Evolutionary conservation across 768 basidiomycete species (phyloP).

Genomic region (Suillus cothurnatus): DNA sequence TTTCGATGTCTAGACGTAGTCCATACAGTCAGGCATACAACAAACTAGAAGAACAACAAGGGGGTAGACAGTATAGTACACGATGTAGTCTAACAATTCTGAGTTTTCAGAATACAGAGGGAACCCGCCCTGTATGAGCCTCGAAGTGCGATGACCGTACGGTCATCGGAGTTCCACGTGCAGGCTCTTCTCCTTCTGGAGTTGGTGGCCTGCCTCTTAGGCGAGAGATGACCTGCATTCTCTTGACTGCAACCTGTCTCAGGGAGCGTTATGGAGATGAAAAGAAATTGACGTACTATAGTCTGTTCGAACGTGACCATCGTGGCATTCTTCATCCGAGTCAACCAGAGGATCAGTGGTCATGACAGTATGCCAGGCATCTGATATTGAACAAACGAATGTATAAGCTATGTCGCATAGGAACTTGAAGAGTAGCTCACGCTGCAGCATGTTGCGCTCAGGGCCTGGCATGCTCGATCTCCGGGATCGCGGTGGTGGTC

Average conservation of each 20-base stretch:
- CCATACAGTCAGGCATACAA: slow-evolving; percentile 10
- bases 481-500: slow-evolving; percentile 24
- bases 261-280: slow-evolving; percentile 10
- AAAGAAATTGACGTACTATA: slow-evolving; percentile 48
- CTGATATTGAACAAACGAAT: slow-evolving; percentile 37
- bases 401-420: neutral
- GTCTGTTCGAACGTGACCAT: slow-evolving; percentile 66
- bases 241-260: slow-evolving; percentile 45
- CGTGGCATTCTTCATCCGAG: slow-evolving; percentile 71
- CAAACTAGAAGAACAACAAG: neutral
- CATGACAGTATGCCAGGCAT: slow-evolving; percentile 71
- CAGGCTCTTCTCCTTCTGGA: slow-evolving; percentile 43
- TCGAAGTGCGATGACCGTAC: slow-evolving; percentile 2
- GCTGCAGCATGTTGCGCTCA: slow-evolving; percentile 63
- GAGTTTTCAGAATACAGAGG: slow-evolving; percentile 6
- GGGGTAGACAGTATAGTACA: neutral
- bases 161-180: slow-evolving; percentile 7
- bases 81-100: neutral
- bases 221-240: slow-evolving; percentile 60
- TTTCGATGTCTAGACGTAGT: slow-evolving; percentile 2
- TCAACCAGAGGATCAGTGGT: slow-evolving; percentile 73
- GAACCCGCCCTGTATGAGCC: neutral
- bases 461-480: slow-evolving; percentile 30
- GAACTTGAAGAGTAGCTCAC: slow-evolving; percentile 41
- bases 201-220: slow-evolving; percentile 60